A percentile compares a stretch with the other conserved stretches of the same genome.
Evolutionary conservation across 2,329 filamentous ascomycete species (phyloP).

Genomic region (Nigrospora sphaerica): DNA sequence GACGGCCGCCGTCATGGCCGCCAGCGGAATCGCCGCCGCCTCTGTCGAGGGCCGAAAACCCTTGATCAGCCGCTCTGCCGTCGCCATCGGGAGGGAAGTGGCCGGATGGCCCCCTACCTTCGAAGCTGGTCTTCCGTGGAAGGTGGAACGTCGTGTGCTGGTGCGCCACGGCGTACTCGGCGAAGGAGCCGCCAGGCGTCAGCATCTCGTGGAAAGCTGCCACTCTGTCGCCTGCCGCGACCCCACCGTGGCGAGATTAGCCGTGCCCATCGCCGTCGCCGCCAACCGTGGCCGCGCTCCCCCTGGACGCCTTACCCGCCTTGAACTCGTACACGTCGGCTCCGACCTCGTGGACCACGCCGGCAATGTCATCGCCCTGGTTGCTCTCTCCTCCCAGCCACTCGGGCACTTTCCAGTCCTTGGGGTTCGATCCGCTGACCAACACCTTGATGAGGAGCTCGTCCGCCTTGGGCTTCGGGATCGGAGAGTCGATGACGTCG

Average conservation of each 20-base stretch:
- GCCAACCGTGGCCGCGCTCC: too few species aligned
- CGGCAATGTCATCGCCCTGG: constrained; percentile 48
- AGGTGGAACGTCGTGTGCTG: constrained; percentile 50
- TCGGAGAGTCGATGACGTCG: constrained; percentile 29
- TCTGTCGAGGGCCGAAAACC: constrained; percentile 20
- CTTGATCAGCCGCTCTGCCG: constrained; percentile 3
- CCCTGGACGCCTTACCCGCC: constrained; percentile 15
- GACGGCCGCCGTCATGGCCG: constrained; percentile 45
- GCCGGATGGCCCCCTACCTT: constrained; percentile 26
- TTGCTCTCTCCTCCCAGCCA: constrained; percentile 24
- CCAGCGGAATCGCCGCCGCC: constrained; percentile 49
- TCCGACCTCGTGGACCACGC: constrained; percentile 47
- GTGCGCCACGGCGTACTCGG: constrained; percentile 53
- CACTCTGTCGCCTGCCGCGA: constrained; percentile 3
- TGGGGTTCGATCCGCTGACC: constrained; percentile 38
- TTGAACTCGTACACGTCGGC: constrained; percentile 49
- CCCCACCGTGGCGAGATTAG: neutral
- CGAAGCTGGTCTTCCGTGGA: constrained; percentile 38
- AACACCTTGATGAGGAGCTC: constrained; percentile 35
- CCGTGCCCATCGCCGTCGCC: neutral
- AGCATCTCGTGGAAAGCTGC: constrained; percentile 33
- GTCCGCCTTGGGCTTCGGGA: constrained; percentile 28
- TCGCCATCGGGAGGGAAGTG: neutral
- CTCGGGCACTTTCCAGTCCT: constrained; percentile 34
- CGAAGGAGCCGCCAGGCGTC: constrained; percentile 44